Percentiles rank a stretch among this genome's conserved stretches.
Conservation (phyloP, 768 basidiomycete genomes). For the Suillus occidentalis region DNA sequence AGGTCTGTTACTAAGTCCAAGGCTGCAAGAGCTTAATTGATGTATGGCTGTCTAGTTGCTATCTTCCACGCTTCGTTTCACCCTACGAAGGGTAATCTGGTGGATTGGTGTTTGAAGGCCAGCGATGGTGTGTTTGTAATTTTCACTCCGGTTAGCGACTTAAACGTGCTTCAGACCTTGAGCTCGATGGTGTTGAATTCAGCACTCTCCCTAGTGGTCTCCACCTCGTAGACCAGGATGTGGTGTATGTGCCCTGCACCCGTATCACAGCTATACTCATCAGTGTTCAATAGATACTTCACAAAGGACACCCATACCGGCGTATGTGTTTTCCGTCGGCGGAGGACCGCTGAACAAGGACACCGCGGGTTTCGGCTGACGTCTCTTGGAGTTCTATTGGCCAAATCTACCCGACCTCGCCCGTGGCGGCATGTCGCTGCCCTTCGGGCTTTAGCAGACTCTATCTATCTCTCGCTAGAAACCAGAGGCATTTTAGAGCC, state of each 20-base stretch:
- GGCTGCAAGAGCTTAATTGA: neutral
- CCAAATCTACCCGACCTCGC: constrained; percentile 61
- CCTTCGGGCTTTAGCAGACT: constrained; percentile 57
- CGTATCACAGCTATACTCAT: constrained; percentile 4
- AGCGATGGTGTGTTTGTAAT: constrained; percentile 52
- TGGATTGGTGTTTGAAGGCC: constrained; percentile 78
- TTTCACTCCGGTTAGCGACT: constrained; percentile 2
- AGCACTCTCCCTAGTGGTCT: constrained; percentile 80
- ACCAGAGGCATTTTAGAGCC: constrained; percentile 48
- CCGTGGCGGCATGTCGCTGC: constrained; percentile 73
- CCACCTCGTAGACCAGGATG: constrained; percentile 76
- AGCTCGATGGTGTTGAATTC: constrained; percentile 74
- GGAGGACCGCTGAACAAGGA: constrained; percentile 65
- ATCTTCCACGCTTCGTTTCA: constrained; percentile 87
- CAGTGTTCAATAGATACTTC: constrained; percentile 53
- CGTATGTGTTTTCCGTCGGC: constrained; percentile 72
- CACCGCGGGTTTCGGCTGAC: constrained; percentile 81
- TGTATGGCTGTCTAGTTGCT: constrained; percentile 49
- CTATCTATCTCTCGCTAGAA: constrained; percentile 54
- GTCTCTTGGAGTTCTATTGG: constrained; percentile 73
- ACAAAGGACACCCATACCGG: constrained; percentile 68
- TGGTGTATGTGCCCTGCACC: constrained; percentile 55
- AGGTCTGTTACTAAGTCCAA: constrained; percentile 27
- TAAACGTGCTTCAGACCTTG: constrained; percentile 47
- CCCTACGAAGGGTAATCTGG: constrained; percentile 74